Conservation (phyloP, 768 basidiomycete species). For the Podaxis sp. region DNA sequence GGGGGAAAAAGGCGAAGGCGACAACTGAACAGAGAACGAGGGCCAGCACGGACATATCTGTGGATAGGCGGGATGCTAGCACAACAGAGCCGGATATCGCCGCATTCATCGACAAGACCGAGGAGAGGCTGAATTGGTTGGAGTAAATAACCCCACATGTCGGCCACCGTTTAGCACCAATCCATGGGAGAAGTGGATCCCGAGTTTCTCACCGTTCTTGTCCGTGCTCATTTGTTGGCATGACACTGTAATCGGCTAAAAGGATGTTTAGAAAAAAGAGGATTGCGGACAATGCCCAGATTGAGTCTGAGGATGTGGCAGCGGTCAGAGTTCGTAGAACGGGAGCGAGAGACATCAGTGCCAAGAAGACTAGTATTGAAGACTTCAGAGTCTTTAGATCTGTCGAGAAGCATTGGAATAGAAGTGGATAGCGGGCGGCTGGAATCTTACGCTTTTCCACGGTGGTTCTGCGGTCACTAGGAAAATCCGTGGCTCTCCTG, state of each 20-base stretch:
- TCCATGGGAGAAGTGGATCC: constrained; percentile 14
- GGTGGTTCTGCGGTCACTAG: not conserved
- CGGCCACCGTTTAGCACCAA: constrained; percentile 5
- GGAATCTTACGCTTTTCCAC: constrained; percentile 4
- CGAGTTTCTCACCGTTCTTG: constrained; percentile 52
- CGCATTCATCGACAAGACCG: constrained; percentile 86
- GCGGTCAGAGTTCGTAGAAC: constrained; percentile 90
- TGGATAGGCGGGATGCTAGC: constrained; percentile 82
- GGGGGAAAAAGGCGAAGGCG: constrained; percentile 80
- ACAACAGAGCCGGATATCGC: constrained; percentile 92
- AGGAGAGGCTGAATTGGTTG: constrained; percentile 58
- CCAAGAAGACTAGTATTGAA: constrained; percentile 82
- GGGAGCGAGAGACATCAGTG: constrained; percentile 87
- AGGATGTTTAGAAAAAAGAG: constrained; percentile 82
- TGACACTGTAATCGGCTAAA: constrained; percentile 74
- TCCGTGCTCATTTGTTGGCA: constrained; percentile 36
- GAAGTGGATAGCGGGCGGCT: not conserved
- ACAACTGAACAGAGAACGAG: constrained; percentile 83
- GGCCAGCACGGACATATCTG: constrained; percentile 85
- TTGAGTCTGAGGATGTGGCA: constrained; percentile 94
- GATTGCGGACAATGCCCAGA: constrained; percentile 90
- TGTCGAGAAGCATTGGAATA: constrained; percentile 25
- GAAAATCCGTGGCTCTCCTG: not conserved
- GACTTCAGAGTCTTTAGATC: constrained; percentile 76
- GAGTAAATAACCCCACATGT: constrained; percentile 1